A percentile compares a stretch with the other conserved stretches of the same genome.
phyloP scores from a whole-genome alignment of 768 basidiomycete genomes.

The Boletus sensibilis region DNA sequence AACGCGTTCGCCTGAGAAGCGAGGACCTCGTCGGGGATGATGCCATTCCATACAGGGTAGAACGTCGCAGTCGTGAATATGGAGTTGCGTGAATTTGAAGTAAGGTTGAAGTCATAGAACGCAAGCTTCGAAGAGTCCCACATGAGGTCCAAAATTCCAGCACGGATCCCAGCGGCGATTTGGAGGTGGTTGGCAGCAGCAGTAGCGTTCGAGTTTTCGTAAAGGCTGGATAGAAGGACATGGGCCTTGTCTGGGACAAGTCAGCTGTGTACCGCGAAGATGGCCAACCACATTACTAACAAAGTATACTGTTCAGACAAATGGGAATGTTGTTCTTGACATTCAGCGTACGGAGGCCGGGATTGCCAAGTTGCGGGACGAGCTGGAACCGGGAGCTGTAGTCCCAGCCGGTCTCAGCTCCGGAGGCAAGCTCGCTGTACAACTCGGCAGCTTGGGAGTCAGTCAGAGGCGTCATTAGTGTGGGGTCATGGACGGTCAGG shows the following conservation, averaged over 20 bases:
- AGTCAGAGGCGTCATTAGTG: conserved; percentile 52
- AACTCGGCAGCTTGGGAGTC: conserved; percentile 58
- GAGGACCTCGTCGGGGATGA: conserved; percentile 72
- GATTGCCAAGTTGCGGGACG: conserved; percentile 38
- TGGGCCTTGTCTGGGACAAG: conserved; percentile 58
- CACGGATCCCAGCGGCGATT: conserved; percentile 56
- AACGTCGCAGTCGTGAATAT: conserved; percentile 76
- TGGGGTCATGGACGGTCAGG: conserved; percentile 67
- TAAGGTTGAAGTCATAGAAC: conserved; percentile 89
- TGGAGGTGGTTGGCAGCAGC: conserved; percentile 50
- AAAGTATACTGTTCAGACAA: conserved; percentile 83
- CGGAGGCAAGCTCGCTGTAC: conserved; percentile 86
- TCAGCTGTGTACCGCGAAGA: neutral
- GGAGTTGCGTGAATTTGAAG: conserved; percentile 57
- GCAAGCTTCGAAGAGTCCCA: conserved; percentile 84
- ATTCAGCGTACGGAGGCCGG: conserved; percentile 68
- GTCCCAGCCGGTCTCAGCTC: conserved; percentile 72
- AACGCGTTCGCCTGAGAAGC: conserved; percentile 59
- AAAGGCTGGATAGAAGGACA: conserved; percentile 58
- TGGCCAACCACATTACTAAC: conserved; percentile 41
- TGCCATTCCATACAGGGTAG: conserved; percentile 86
- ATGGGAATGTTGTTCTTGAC: conserved; percentile 68
- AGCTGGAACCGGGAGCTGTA: conserved; percentile 46
- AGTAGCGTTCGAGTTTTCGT: conserved; percentile 44
- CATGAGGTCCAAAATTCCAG: conserved; percentile 78